Conservation (phyloP, 139 green algal species). For the Coccomyxa sp. region DNA sequence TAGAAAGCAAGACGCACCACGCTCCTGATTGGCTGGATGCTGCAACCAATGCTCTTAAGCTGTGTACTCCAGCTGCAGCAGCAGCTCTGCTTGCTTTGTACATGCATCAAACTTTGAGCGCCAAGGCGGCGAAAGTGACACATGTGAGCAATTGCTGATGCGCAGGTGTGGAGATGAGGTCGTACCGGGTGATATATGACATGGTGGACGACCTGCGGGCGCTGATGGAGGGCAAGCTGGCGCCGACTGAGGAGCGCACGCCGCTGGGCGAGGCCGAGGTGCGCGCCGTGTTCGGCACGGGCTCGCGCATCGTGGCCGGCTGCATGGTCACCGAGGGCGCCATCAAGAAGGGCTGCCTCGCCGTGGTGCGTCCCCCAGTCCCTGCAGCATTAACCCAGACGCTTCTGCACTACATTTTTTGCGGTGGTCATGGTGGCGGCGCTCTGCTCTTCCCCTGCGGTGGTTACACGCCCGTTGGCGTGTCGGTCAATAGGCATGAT, state of each 20-base stretch:
- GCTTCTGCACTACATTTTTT: background rate
- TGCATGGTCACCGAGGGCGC: constrained; percentile 71
- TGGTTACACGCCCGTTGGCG: too few species aligned
- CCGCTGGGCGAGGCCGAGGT: constrained; percentile 65
- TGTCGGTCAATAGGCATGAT: too few species aligned
- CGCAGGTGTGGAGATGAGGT: constrained; percentile 52
- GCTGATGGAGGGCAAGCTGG: constrained; percentile 93
- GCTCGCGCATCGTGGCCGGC: constrained; percentile 75
- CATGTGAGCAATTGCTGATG: too few species aligned
- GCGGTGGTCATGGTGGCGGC: too few species aligned
- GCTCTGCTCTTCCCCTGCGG: too few species aligned
- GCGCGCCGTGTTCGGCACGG: constrained; percentile 83
- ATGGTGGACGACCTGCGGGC: constrained; percentile 92
- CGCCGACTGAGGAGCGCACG: constrained; percentile 69
- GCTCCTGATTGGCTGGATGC: too few species aligned
- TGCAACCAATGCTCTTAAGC: too few species aligned
- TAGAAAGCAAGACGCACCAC: too few species aligned
- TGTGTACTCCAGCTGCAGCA: too few species aligned
- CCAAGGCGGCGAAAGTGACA: too few species aligned
- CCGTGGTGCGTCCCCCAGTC: constrained; percentile 29
- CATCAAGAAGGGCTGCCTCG: constrained; percentile 42
- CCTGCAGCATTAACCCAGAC: background rate
- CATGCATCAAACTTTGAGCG: too few species aligned
- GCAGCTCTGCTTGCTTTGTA: too few species aligned
- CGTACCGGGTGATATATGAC: constrained; percentile 94